phyloP scores from a whole-genome alignment of 805 yeast species.

The Cyberlindnera misumaiensis region DNA sequence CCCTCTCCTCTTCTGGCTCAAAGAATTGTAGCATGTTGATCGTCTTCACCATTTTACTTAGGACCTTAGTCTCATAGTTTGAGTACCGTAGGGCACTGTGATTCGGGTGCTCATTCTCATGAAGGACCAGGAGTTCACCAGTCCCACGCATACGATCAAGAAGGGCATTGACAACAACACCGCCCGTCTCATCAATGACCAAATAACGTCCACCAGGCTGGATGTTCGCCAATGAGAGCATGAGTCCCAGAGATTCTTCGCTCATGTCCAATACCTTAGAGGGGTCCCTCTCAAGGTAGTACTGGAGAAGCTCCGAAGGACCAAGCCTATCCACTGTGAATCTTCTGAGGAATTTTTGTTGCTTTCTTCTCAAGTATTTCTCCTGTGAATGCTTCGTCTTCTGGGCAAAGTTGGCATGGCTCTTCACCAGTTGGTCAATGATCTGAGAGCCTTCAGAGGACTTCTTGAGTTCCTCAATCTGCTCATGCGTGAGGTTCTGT shows the following conservation, averaged over 20 bases:
- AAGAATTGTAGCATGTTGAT: conserved; percentile 74
- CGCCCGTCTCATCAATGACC: conserved; percentile 91
- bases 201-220: conserved; percentile 87
- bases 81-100: conserved; percentile 61
- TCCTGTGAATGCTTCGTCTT: conserved; percentile 89
- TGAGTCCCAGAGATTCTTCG: conserved; percentile 73
- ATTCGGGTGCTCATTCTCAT: conserved; percentile 93
- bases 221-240: conserved; percentile 73
- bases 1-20: conserved; percentile 58
- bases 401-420: conserved; percentile 81
- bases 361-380: conserved; percentile 85
- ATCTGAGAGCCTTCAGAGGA: conserved; percentile 57
- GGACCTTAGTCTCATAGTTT: conserved; percentile 49
- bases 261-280: conserved; percentile 71
- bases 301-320: conserved; percentile 62
- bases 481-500: conserved; percentile 71
- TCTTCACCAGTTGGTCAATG: conserved; percentile 72
- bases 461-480: conserved; percentile 76
- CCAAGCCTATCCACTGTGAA: conserved; percentile 78
- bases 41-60: conserved; percentile 53
- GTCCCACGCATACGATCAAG: conserved; percentile 78
- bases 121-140: conserved; percentile 68
- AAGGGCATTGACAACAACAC: conserved; percentile 77
- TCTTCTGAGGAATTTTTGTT: conserved; percentile 80
- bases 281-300: conserved; percentile 64